phyloP scores from a whole-genome alignment of 345 rosid genomes.

The Hirschfeldia incana region DNA sequence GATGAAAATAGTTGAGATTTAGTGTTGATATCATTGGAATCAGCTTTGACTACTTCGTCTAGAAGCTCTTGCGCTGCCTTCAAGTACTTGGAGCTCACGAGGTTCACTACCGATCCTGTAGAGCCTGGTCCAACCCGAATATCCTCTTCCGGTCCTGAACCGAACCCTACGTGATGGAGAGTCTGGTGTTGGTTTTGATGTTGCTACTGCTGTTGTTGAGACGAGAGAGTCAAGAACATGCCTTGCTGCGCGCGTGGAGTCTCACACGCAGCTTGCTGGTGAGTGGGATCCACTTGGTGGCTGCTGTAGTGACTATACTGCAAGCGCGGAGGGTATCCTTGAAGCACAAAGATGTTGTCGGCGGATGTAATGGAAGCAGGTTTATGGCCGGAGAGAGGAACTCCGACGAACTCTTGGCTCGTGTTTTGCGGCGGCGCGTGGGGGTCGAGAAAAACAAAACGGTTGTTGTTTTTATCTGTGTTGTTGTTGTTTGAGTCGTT shows the following conservation, averaged over 20 bases:
- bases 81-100: constrained; percentile 87
- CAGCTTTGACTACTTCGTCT: constrained; percentile 89
- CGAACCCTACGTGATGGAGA: constrained; percentile 42
- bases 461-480: constrained; percentile 45
- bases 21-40: constrained; percentile 39
- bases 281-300: constrained; percentile 48
- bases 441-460: constrained; percentile 43
- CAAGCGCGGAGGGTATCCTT: constrained; percentile 76
- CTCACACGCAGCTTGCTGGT: constrained; percentile 59
- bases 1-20: constrained; percentile 33
- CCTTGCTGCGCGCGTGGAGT: constrained; percentile 79
- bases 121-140: constrained; percentile 59
- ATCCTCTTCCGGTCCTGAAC: constrained; percentile 58
- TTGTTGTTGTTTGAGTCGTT: constrained; percentile 41
- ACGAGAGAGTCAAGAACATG: constrained; percentile 83
- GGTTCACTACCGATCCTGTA: constrained; percentile 70
- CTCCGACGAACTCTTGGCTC: constrained; percentile 81
- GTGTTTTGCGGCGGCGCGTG: constrained; percentile 50
- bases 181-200: constrained; percentile 42
- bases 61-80: constrained; percentile 93
- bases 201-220: constrained; percentile 66
- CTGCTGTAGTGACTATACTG: constrained; percentile 69
- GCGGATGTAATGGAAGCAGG: constrained; percentile 49
- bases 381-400: constrained; percentile 58
- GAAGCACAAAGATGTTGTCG: constrained; percentile 57